A percentile compares a stretch with the other conserved stretches of the same genome.
Evolutionary conservation across 257 asterid species (phyloP).

Genomic region (Przewalskia tangutica): DNA sequence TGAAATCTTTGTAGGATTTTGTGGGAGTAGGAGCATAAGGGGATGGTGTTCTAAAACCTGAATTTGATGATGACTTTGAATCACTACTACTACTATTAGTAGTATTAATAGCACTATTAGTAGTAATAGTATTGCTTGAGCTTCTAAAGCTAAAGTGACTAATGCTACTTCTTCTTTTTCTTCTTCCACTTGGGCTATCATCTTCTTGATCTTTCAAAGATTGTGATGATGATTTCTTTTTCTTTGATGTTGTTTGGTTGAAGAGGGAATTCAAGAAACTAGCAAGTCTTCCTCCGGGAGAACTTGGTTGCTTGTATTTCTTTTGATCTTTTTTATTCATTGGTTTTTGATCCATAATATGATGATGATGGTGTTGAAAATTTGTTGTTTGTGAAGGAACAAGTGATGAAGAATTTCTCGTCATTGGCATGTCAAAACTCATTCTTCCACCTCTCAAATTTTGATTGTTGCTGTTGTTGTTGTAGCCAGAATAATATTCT

Average conservation of each 20-base stretch:
- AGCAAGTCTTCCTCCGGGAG: slow-evolving; percentile 76
- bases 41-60: slow-evolving; percentile 47
- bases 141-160: slow-evolving; percentile 40
- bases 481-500: slow-evolving; percentile 5
- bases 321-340: slow-evolving; percentile 17
- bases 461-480: neutral
- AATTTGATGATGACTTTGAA: slow-evolving; percentile 21
- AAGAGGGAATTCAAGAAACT: slow-evolving; percentile 64
- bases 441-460: slow-evolving; percentile 25
- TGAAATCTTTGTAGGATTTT: slow-evolving; percentile 31
- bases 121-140: neutral
- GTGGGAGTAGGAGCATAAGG: slow-evolving; percentile 35
- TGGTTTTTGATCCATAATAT: slow-evolving; percentile 19
- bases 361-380: too few species aligned
- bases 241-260: slow-evolving; percentile 45
- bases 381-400: slow-evolving; percentile 8
- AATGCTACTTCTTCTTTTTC: slow-evolving; percentile 67
- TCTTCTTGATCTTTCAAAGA: slow-evolving; percentile 30
- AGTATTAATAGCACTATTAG: neutral
- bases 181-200: slow-evolving; percentile 45
- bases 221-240: slow-evolving; percentile 33
- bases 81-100: slow-evolving; percentile 4
- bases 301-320: slow-evolving; percentile 69
- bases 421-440: slow-evolving; percentile 53
- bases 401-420: slow-evolving; percentile 15